Conservation (phyloP, 75 land plant species). For the Azolla pinnata region DNA sequence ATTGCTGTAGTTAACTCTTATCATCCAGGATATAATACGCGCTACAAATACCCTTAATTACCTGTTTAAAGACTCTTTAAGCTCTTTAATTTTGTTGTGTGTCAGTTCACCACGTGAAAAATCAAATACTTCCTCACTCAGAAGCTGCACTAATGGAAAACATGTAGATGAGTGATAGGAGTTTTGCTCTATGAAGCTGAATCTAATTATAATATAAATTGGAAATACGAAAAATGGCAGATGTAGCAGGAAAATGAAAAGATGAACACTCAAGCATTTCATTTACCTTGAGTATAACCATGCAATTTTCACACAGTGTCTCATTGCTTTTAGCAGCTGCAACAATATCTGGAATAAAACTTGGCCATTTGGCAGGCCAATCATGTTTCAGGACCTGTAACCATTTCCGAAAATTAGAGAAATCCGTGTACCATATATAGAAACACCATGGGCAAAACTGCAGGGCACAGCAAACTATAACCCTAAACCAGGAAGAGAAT, state of each 20-base stretch:
- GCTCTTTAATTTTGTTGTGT: conserved; percentile 89
- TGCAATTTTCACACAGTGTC: conserved; percentile 98
- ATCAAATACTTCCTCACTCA: conserved; percentile 98
- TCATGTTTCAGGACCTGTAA: conserved; percentile 91
- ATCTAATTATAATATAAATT: too few relatives aligned
- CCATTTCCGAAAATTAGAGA: neutral
- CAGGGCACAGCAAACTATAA: too few relatives aligned
- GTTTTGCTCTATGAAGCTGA: too few relatives aligned
- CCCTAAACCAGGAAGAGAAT: too few relatives aligned
- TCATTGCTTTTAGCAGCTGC: conserved; percentile 96
- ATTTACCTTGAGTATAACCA: conserved; percentile 96
- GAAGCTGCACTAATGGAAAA: conserved; percentile 41
- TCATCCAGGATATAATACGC: too few relatives aligned
- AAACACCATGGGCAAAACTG: too few relatives aligned
- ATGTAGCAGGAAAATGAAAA: too few relatives aligned
- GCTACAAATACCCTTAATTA: too few relatives aligned
- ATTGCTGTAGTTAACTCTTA: too few relatives aligned
- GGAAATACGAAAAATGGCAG: too few relatives aligned
- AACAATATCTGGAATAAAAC: conserved; percentile 94
- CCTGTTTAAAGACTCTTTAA: conserved; percentile 94
- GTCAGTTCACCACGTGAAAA: conserved; percentile 98
- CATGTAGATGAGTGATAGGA: neutral
- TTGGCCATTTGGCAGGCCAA: conserved; percentile 92
- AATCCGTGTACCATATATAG: neutral
- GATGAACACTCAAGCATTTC: too few relatives aligned